Percentiles rank a stretch among this genome's conserved stretches.
These are phyloP conservation scores for Populus euphratica DNA, from an alignment of 345 rosid species.

Conservation along the genomic window DNA sequence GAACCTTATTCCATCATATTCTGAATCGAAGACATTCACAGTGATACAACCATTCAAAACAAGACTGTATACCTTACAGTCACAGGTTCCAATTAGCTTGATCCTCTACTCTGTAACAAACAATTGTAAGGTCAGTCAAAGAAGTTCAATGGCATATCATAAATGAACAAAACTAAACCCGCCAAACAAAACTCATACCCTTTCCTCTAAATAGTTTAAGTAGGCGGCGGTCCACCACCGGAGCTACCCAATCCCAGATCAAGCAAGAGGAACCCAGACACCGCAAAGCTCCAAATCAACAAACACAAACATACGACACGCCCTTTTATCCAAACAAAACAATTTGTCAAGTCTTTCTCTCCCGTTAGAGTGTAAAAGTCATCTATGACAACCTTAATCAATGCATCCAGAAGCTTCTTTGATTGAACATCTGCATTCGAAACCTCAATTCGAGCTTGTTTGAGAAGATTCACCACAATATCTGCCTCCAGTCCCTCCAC, in stretches of 20 bases:
- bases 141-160: neutral
- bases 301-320: slow-evolving; percentile 12
- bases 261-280: slow-evolving; percentile 13
- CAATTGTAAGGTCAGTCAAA: neutral
- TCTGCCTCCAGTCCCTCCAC: slow-evolving; percentile 20
- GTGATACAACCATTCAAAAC: no score
- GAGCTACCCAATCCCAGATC: neutral
- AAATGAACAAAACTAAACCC: neutral
- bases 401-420: slow-evolving; percentile 35
- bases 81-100: neutral
- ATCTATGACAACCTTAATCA: slow-evolving; percentile 20
- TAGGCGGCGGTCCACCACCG: slow-evolving; percentile 28
- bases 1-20: no score
- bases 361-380: slow-evolving; percentile 24
- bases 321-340: slow-evolving; percentile 14
- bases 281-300: slow-evolving; percentile 26
- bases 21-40: no score
- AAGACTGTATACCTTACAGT: no score
- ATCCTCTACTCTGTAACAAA: neutral
- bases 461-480: slow-evolving; percentile 20
- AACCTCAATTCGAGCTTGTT: slow-evolving; percentile 25
- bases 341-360: slow-evolving; percentile 18
- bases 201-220: slow-evolving; percentile 14
- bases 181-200: slow-evolving; percentile 4
- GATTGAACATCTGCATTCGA: slow-evolving; percentile 18